phyloP scores from a whole-genome alignment of 2,329 filamentous ascomycete genomes.

The Verticillium alfalfae region DNA sequence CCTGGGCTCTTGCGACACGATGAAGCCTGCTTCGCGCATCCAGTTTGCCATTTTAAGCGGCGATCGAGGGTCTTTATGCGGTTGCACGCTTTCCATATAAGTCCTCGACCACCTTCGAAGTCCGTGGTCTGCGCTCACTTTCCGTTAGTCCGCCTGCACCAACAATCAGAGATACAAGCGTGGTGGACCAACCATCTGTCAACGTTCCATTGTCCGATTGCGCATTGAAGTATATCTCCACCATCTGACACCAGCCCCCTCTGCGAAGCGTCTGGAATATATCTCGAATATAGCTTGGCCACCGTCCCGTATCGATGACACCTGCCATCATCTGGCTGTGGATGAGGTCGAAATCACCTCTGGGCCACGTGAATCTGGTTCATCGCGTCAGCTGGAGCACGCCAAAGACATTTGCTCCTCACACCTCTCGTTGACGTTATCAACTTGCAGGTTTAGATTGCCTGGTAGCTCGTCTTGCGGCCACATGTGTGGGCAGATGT shows the following conservation, averaged over 20 bases:
- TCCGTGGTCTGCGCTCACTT: slow-evolving; percentile 46
- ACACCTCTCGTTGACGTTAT: slow-evolving; percentile 64
- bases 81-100: slow-evolving; percentile 58
- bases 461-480: slow-evolving; percentile 53
- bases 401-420: slow-evolving; percentile 3
- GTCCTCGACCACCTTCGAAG: slow-evolving; percentile 62
- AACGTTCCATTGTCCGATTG: slow-evolving; percentile 83
- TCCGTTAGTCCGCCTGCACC: slow-evolving; percentile 8
- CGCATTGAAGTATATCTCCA: slow-evolving; percentile 80
- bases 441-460: slow-evolving; percentile 67
- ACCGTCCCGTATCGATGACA: slow-evolving; percentile 67
- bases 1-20: slow-evolving; percentile 54
- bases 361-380: slow-evolving; percentile 58
- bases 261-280: slow-evolving; percentile 66
- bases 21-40: slow-evolving; percentile 59
- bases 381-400: not conserved
- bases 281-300: slow-evolving; percentile 71
- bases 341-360: slow-evolving; percentile 74
- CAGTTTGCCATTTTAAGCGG: slow-evolving; percentile 54
- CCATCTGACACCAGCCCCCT: slow-evolving; percentile 81
- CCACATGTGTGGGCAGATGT: slow-evolving; percentile 65
- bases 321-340: slow-evolving; percentile 70
- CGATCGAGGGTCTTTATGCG: slow-evolving; percentile 60
- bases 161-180: not conserved
- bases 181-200: slow-evolving; percentile 41